Evolutionary conservation across 345 rosid species (phyloP).

Genomic region (Garcia nutans): DNA sequence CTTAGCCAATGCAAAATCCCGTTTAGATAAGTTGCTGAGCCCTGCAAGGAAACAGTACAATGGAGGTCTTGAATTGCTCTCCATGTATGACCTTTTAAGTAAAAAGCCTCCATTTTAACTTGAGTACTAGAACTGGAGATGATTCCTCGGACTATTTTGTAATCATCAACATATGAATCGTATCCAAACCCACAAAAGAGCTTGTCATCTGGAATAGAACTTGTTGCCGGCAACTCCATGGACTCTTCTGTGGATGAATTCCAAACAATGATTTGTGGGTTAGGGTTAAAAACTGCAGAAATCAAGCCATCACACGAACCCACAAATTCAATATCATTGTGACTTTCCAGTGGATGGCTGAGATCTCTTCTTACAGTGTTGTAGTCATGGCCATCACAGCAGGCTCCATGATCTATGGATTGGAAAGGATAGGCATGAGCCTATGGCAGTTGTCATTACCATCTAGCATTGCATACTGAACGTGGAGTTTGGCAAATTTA

Average conservation of each 20-base stretch:
- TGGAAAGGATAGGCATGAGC: not conserved
- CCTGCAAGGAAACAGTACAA: not conserved
- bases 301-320: conserved; percentile 1
- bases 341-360: not conserved
- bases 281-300: not conserved
- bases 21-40: not conserved
- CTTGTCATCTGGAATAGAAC: not conserved
- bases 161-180: not conserved
- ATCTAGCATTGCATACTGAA: not conserved
- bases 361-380: not conserved
- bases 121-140: not conserved
- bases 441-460: not conserved
- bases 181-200: not conserved
- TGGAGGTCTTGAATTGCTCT: not conserved
- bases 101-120: not conserved
- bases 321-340: not conserved
- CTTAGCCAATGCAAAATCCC: not conserved
- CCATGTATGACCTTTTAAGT: not conserved
- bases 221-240: not conserved
- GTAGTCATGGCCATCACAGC: not conserved
- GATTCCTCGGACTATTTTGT: not conserved
- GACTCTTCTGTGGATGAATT: not conserved
- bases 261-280: not conserved
- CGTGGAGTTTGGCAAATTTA: not conserved
- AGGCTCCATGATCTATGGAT: not conserved